Evolutionary conservation across 2,329 filamentous ascomycete species (phyloP).

Genomic region (Blumeria hordei): DNA sequence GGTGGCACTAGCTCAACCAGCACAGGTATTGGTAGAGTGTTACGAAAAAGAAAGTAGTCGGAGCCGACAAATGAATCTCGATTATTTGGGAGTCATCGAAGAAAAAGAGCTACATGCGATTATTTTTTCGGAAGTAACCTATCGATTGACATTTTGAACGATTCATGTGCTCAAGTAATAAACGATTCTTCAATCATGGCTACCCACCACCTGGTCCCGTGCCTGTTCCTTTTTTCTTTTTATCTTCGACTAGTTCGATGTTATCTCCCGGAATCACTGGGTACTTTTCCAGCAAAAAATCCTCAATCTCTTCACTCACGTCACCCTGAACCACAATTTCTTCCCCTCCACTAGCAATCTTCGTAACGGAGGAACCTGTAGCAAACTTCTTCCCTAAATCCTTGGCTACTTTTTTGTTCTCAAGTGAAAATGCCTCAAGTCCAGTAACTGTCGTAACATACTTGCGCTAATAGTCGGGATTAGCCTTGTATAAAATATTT

Average conservation of each 20-base stretch:
- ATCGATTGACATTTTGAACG: too few species aligned
- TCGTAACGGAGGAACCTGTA: conserved; percentile 79
- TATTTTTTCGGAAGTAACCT: too few species aligned
- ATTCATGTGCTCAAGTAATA: too few species aligned
- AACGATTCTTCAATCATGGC: too few species aligned
- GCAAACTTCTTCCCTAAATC: conserved; percentile 98
- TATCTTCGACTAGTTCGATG: conserved; percentile 83
- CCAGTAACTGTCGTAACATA: conserved; percentile 83
- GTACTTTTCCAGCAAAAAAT: conserved; percentile 76
- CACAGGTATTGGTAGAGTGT: conserved; percentile 10
- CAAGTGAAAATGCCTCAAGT: conserved; percentile 70
- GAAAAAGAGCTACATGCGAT: not conserved
- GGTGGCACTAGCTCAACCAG: conserved; percentile 6
- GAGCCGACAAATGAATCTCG: conserved; percentile 1
- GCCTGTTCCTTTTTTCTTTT: conserved; percentile 53
- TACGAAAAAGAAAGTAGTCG: conserved; percentile 13
- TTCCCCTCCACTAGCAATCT: conserved; percentile 63
- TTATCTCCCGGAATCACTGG: conserved; percentile 84
- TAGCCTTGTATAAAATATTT: not conserved
- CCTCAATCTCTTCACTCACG: conserved; percentile 79
- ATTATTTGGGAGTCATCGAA: conserved; percentile 2
- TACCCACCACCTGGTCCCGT: not conserved
- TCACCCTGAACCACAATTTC: conserved; percentile 97
- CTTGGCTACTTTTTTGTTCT: conserved; percentile 89
- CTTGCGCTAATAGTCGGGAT: conserved; percentile 32